A percentile compares a stretch with the other conserved stretches of the same genome.
These are phyloP conservation scores for Populus pruinosa DNA, from an alignment of 345 rosid genomes.

Conservation along the genomic window DNA sequence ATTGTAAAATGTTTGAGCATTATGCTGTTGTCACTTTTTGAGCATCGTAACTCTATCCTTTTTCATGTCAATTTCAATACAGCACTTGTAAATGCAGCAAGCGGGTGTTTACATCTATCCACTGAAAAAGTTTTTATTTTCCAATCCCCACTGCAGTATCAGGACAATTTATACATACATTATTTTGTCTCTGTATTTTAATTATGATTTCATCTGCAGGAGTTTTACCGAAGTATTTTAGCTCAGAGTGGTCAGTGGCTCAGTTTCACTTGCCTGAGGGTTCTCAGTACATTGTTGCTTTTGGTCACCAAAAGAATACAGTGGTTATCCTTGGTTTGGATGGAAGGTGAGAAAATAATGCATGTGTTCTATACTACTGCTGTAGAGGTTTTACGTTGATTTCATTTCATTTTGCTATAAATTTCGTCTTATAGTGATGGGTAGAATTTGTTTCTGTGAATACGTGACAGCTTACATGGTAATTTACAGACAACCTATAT, in stretches of 20 bases:
- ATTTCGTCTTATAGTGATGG: background rate
- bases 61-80: background rate
- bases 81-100: background rate
- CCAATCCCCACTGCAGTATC: background rate
- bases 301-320: slow-evolving; percentile 87
- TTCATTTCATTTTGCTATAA: background rate
- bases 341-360: slow-evolving; percentile 61
- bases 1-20: background rate
- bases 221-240: slow-evolving; percentile 90
- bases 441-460: background rate
- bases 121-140: background rate
- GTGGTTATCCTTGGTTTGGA: slow-evolving; percentile 88
- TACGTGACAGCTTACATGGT: too few species aligned
- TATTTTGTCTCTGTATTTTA: background rate
- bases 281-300: slow-evolving; percentile 76
- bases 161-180: background rate
- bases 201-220: slow-evolving; percentile 39
- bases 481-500: too few species aligned
- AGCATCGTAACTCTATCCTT: background rate
- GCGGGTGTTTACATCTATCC: background rate
- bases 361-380: too few species aligned
- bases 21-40: background rate
- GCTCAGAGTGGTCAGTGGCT: slow-evolving; percentile 98
- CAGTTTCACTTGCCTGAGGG: slow-evolving; percentile 87
- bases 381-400: background rate